These are phyloP conservation scores for Hortaea werneckii DNA, from an alignment of 2,329 filamentous ascomycete species.

Conservation along the genomic window DNA sequence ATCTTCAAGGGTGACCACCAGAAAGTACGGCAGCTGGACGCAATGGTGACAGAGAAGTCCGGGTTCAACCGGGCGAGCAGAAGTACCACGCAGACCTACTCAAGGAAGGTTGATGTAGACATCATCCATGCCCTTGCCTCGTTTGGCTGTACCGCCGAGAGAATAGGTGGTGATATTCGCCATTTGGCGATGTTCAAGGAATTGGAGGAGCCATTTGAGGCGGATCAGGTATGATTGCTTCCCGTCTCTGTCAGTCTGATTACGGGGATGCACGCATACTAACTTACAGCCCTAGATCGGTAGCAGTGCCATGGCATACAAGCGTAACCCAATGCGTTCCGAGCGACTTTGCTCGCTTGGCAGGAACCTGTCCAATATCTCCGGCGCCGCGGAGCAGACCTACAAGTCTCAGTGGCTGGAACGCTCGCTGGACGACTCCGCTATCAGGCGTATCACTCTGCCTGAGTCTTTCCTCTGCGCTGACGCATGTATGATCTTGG, in stretches of 20 bases:
- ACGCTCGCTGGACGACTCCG: slow-evolving; percentile 66
- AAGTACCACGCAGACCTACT: slow-evolving; percentile 65
- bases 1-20: slow-evolving; percentile 53
- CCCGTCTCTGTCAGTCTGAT: too few species aligned
- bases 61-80: slow-evolving; percentile 52
- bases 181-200: slow-evolving; percentile 70
- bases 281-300: slow-evolving; percentile 42
- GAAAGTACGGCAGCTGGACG: slow-evolving; percentile 53
- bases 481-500: slow-evolving; percentile 51
- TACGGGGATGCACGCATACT: too few species aligned
- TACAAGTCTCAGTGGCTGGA: slow-evolving; percentile 68
- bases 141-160: slow-evolving; percentile 68
- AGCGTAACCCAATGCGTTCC: slow-evolving; percentile 50
- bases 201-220: slow-evolving; percentile 75
- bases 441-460: slow-evolving; percentile 50
- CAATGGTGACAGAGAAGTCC: slow-evolving; percentile 55
- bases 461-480: slow-evolving; percentile 40
- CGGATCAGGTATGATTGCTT: slow-evolving; percentile 43
- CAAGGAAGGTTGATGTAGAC: slow-evolving; percentile 70
- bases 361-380: slow-evolving; percentile 40
- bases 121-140: slow-evolving; percentile 72
- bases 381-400: slow-evolving; percentile 52
- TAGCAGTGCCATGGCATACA: slow-evolving; percentile 57
- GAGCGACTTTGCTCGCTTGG: slow-evolving; percentile 52
- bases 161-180: slow-evolving; percentile 64